These are phyloP conservation scores for Candida tibetensis DNA, from an alignment of 805 yeast species.

Conservation along the genomic window DNA sequence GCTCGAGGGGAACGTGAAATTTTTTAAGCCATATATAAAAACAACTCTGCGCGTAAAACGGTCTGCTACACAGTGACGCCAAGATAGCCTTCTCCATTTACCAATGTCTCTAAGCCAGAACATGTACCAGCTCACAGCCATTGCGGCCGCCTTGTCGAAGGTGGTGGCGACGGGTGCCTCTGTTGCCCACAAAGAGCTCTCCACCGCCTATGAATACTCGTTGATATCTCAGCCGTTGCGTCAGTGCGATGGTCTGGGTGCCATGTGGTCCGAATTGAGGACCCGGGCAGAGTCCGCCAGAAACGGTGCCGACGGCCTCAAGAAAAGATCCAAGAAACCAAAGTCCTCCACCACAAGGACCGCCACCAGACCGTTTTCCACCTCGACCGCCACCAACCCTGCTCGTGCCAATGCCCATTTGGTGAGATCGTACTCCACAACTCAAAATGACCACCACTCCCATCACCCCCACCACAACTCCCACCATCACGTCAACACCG, in stretches of 20 bases:
- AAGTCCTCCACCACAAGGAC: not conserved
- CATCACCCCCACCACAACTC: slow-evolving; percentile 1
- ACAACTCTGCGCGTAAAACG: no score
- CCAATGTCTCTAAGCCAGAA: slow-evolving; percentile 11
- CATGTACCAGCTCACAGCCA: slow-evolving; percentile 22
- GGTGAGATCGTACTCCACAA: not conserved
- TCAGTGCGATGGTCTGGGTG: slow-evolving; percentile 15
- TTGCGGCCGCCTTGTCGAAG: slow-evolving; percentile 22
- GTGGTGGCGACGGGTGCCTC: slow-evolving; percentile 19
- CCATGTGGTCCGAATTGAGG: slow-evolving; percentile 22
- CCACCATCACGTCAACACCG: slow-evolving; percentile 5
- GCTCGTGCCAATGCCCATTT: not conserved
- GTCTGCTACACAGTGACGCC: no score
- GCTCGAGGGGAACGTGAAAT: no score
- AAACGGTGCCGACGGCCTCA: slow-evolving; percentile 1
- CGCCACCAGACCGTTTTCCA: slow-evolving; percentile 6
- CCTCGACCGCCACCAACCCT: slow-evolving; percentile 1
- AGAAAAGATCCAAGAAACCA: not conserved
- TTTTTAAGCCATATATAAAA: no score
- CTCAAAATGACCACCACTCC: no score
- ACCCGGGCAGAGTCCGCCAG: slow-evolving; percentile 9
- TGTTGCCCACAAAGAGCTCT: slow-evolving; percentile 19
- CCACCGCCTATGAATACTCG: slow-evolving; percentile 19
- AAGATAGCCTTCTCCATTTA: not conserved
- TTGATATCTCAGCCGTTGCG: slow-evolving; percentile 19